Base-by-base conservation (phyloP, 495 filamentous ascomycete genomes). In the Penicillium verhagenii region DNA sequence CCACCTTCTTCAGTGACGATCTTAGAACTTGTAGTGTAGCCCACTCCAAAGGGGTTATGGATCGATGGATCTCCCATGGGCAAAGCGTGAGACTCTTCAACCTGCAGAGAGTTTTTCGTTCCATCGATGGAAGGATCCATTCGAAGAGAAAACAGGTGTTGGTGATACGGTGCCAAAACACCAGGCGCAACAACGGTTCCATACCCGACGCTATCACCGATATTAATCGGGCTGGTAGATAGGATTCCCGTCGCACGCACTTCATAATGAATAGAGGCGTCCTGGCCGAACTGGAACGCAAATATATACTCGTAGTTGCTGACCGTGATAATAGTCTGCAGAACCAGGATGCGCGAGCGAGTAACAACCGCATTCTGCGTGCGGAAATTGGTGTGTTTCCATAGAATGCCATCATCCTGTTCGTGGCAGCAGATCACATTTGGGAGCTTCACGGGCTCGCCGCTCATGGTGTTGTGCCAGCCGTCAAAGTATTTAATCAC, bases 301-400 rank as follows among this genome's bases (percentile, higher is more conserved):
- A 97, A 79, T 52, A 96, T 88, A 58, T 93, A 93, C 64, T 92
- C 89, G 71, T 93, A 93, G 72, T 93, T 93, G 46, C 82, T 82
- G 20, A 92, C 83, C 0, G 90, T 92, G 63, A 89, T 84, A 63
- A 91, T 90, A 23, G 85, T 86, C 53, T 93, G 90, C 9, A 88
- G 56, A 33, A 88, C 77, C 1, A 88, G 68, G 42, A 82, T 76
- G 5, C 85, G 69, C 21, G 77, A 77, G 21, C 84, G 75, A 2
- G 76, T 76, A 0, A 87, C 76, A 1, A 76, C 79, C 4, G 84
- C 81, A 20, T 80, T 74, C 23, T 74, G 68, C 9, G 83, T 86
- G 9, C 86, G 82, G 63, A 79, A 84, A 59, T 88, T 89, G 21
- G 84, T 88, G 61, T 88, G 85, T 48, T 88, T 88, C 84, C 85